A percentile compares a stretch with the other conserved stretches of the same genome.
Evolutionary conservation across 192 early-diverging fungal species (phyloP).

Genomic region (Coemansia aciculifera): DNA sequence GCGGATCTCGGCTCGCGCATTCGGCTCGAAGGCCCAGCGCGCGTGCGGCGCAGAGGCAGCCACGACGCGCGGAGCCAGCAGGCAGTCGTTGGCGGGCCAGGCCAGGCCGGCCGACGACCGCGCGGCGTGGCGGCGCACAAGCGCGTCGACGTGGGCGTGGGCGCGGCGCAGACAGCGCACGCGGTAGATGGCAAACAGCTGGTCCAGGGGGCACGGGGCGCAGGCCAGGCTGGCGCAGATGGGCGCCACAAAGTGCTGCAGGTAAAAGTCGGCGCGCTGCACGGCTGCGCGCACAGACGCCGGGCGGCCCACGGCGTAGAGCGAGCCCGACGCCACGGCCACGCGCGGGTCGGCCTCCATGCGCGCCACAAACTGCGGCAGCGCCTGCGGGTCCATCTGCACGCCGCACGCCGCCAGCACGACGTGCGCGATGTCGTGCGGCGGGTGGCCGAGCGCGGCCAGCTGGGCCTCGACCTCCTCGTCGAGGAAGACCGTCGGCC

Average conservation of each 20-base stretch:
- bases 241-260: conserved; percentile 52
- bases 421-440: conserved; percentile 23
- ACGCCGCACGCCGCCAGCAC: conserved; percentile 41
- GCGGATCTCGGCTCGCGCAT: conserved; percentile 44
- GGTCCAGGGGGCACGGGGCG: conserved; percentile 40
- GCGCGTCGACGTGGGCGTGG: conserved; percentile 37
- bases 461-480: conserved; percentile 50
- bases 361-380: conserved; percentile 51
- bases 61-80: conserved; percentile 46
- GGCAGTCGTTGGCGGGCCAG: conserved; percentile 53
- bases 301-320: conserved; percentile 44
- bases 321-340: conserved; percentile 38
- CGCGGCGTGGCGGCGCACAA: conserved; percentile 34
- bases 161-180: conserved; percentile 50
- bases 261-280: conserved; percentile 40
- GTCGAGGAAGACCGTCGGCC: conserved; percentile 46
- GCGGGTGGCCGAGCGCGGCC: conserved; percentile 34
- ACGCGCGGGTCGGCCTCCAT: conserved; percentile 34
- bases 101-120: conserved; percentile 1
- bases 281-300: conserved; percentile 38
- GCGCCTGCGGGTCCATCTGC: conserved; percentile 46
- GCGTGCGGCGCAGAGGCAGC: conserved; percentile 26
- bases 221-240: conserved; percentile 47
- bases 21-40: conserved; percentile 53
- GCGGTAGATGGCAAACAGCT: conserved; percentile 53